These are phyloP conservation scores for Manihot esculenta DNA, from an alignment of 441 rosid genomes.

Conservation along the genomic window DNA sequence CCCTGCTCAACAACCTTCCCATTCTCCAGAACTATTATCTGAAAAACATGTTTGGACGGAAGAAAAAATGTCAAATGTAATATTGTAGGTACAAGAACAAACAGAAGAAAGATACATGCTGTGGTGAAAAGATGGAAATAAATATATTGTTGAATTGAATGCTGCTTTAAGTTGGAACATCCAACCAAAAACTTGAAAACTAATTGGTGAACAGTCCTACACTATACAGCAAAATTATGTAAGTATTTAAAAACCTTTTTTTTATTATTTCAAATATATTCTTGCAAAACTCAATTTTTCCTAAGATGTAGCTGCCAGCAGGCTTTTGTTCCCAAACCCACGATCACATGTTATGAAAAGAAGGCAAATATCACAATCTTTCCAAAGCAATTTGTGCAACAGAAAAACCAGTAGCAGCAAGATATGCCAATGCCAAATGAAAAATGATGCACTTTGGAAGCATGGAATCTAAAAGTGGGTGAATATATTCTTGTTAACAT, in stretches of 20 bases:
- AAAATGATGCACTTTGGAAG: too few relatives aligned
- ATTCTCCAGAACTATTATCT: constrained; percentile 90
- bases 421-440: too few relatives aligned
- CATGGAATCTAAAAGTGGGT: too few relatives aligned
- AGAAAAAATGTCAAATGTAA: constrained; percentile 6
- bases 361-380: background rate
- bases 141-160: background rate
- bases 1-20: constrained; percentile 98
- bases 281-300: too few relatives aligned
- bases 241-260: background rate
- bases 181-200: constrained; percentile 6
- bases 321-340: background rate
- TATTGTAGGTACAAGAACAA: background rate
- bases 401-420: too few relatives aligned
- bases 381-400: background rate
- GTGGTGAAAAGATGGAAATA: background rate
- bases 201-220: background rate
- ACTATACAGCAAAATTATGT: background rate
- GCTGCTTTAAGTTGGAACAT: background rate
- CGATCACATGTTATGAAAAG: background rate
- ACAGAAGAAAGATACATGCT: background rate
- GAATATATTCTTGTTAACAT: too few relatives aligned
- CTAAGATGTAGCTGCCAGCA: too few relatives aligned
- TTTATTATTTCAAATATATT: too few relatives aligned
- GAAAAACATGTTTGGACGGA: constrained; percentile 23